A percentile compares a stretch with the other conserved stretches of the same genome.
phyloP scores from a whole-genome alignment of 2,329 filamentous ascomycete species.

The Trichoderma cornu-damae region DNA sequence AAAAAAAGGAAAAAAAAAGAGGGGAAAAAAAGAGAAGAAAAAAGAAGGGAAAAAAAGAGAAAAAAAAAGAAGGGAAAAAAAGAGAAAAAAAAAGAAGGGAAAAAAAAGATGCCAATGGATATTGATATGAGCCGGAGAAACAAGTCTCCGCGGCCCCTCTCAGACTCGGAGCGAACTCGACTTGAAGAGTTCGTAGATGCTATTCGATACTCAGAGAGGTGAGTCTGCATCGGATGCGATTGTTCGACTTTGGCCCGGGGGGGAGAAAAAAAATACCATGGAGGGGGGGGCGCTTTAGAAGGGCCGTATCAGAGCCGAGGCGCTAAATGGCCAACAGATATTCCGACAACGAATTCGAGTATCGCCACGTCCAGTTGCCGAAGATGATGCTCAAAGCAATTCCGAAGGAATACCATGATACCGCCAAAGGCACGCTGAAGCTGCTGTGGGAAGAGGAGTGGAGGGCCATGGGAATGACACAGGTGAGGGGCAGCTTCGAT shows the following conservation, averaged over 20 bases:
- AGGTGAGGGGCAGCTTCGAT: slow-evolving; percentile 52
- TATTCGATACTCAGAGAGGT: slow-evolving; percentile 95
- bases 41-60: background rate
- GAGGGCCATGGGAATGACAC: slow-evolving; percentile 93
- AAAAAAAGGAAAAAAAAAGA: background rate
- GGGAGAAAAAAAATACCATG: background rate
- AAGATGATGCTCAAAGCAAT: slow-evolving; percentile 98
- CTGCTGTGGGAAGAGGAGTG: slow-evolving; percentile 98
- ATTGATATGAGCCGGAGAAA: slow-evolving; percentile 86
- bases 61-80: background rate
- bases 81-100: background rate
- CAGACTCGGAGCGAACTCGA: slow-evolving; percentile 73
- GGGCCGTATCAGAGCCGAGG: background rate
- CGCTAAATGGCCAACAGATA: slow-evolving; percentile 56
- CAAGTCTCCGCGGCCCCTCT: slow-evolving; percentile 72
- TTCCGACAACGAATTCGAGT: slow-evolving; percentile 87
- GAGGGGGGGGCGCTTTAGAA: background rate
- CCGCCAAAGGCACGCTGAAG: slow-evolving; percentile 85
- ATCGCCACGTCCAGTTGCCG: slow-evolving; percentile 93
- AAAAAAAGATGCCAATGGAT: slow-evolving; percentile 31
- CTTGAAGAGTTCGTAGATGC: slow-evolving; percentile 88
- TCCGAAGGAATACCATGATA: slow-evolving; percentile 89
- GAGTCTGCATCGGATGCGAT: slow-evolving; percentile 29
- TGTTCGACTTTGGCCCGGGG: background rate
- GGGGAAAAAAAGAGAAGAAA: too few species aligned